Conservation (phyloP, 1,284 basidiomycete species). For the Leccinum fallax region DNA sequence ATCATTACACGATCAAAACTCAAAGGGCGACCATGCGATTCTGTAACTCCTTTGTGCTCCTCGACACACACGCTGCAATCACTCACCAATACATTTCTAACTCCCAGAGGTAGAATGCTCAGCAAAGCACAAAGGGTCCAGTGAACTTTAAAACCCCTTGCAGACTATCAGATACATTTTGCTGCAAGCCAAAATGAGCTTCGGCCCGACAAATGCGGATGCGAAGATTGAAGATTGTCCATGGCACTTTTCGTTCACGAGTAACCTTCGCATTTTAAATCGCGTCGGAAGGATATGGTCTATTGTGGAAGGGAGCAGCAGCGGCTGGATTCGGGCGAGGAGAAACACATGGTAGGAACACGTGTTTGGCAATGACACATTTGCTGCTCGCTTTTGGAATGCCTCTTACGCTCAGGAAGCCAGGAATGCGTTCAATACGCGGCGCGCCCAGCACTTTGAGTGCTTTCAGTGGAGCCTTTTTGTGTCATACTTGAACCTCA, state of each 20-base stretch:
- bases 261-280: neutral
- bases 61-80: neutral
- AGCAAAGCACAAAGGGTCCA: neutral
- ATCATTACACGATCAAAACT: neutral
- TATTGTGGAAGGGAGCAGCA: too few relatives aligned
- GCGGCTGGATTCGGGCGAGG: neutral
- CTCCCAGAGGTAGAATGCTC: neutral
- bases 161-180: neutral
- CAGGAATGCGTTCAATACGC: too few relatives aligned
- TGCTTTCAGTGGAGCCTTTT: neutral
- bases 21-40: neutral
- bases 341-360: neutral
- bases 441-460: neutral
- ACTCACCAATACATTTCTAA: neutral
- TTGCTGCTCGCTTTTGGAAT: neutral
- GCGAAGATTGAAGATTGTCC: neutral
- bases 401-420: neutral
- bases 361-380: neutral
- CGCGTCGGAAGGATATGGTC: neutral
- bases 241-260: neutral
- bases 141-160: neutral
- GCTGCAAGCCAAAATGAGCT: neutral
- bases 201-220: neutral
- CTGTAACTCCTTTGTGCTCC: neutral
- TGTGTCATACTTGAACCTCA: neutral